Conservation (phyloP, 371 early-diverging fungal genomes). For the Funneliformis caledonium region DNA sequence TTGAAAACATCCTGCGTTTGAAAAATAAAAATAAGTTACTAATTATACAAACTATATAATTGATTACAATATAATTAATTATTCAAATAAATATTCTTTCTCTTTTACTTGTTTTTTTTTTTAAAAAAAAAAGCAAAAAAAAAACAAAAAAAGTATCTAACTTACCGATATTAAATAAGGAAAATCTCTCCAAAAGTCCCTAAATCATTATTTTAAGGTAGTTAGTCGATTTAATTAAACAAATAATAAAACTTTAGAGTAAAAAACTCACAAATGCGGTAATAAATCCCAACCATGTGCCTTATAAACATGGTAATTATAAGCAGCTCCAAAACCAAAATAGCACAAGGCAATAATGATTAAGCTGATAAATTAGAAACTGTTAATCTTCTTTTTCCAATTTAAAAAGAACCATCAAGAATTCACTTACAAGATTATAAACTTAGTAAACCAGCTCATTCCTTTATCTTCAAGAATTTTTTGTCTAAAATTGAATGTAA, state of each 20-base stretch:
- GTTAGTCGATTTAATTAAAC: not conserved
- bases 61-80: no score
- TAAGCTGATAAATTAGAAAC: not conserved
- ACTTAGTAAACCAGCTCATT: constrained; percentile 5
- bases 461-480: not conserved
- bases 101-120: no score
- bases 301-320: constrained; percentile 26
- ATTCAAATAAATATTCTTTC: no score
- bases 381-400: not conserved
- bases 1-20: no score
- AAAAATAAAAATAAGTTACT: no score
- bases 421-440: constrained; percentile 18
- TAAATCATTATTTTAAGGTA: not conserved
- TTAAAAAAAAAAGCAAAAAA: not conserved
- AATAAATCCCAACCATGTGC: constrained; percentile 36
- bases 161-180: constrained; percentile 22
- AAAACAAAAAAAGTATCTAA: not conserved
- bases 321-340: constrained; percentile 24
- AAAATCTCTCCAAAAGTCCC: constrained; percentile 37
- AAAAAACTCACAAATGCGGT: constrained; percentile 23
- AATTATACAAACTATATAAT: not conserved
- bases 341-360: not conserved
- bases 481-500: no score
- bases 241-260: not conserved
- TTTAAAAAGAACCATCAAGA: not conserved